Evolutionary conservation across 2,329 filamentous ascomycete genomes (phyloP).

Genomic region (Colletotrichum tropicale): DNA sequence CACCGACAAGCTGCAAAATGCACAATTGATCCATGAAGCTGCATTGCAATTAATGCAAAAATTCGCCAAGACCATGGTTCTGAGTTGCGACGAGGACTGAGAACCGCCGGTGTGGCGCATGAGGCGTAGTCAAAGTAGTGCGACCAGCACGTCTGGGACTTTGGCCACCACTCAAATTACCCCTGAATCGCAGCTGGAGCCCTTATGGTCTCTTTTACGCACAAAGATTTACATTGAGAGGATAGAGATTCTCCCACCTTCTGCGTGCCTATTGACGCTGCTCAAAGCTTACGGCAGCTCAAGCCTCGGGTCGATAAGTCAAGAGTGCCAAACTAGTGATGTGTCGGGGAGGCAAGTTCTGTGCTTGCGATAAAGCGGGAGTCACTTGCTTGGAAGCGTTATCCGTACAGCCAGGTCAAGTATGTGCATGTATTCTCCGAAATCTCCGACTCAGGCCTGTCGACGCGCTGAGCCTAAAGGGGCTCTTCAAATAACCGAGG

Average conservation of each 20-base stretch:
- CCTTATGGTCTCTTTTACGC: neutral
- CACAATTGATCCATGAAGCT: neutral
- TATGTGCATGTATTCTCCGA: neutral
- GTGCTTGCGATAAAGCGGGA: neutral
- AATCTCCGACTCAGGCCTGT: neutral
- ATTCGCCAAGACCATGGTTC: neutral
- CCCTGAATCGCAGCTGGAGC: neutral
- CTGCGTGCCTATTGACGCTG: neutral
- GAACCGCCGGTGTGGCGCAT: neutral
- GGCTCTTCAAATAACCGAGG: neutral
- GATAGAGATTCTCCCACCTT: neutral
- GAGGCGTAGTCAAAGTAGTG: neutral
- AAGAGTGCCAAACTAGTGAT: neutral
- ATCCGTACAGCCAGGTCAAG: neutral
- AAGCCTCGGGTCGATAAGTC: neutral
- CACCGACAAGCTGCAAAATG: neutral
- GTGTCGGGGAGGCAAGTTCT: neutral
- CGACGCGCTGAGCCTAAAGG: neutral
- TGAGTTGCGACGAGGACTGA: neutral
- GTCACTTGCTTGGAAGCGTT: neutral
- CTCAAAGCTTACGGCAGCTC: neutral
- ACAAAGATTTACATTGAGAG: neutral
- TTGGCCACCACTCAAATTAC: neutral
- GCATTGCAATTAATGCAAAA: neutral
- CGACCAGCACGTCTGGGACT: neutral